Evolutionary conservation across 1,139 yeast genomes (phyloP).

Genomic region (Nakaseomyces bracarensis): DNA sequence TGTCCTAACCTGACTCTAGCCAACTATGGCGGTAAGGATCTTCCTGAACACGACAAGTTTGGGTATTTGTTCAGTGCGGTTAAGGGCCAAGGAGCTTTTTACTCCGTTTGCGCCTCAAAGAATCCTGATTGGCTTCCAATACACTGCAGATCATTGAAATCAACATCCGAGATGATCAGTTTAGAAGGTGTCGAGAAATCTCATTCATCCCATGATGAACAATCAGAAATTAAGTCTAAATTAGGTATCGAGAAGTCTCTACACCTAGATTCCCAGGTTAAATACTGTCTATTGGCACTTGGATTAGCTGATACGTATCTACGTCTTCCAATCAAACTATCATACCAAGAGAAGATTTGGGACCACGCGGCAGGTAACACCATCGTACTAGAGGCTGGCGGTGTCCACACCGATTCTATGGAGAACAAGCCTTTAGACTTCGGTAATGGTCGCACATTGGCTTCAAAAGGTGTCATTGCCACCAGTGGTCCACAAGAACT

Average conservation of each 20-base stretch:
- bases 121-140: constrained; percentile 30
- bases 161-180: constrained; percentile 46
- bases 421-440: constrained; percentile 67
- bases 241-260: constrained; percentile 50
- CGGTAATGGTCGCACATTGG: constrained; percentile 74
- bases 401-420: constrained; percentile 73
- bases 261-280: constrained; percentile 90
- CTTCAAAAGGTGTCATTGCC: constrained; percentile 88
- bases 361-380: constrained; percentile 97
- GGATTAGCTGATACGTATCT: constrained; percentile 91
- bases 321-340: constrained; percentile 69
- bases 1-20: constrained; percentile 65
- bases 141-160: constrained; percentile 35
- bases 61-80: constrained; percentile 57
- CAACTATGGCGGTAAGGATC: constrained; percentile 29
- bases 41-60: constrained; percentile 18
- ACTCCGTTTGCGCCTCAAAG: constrained; percentile 38
- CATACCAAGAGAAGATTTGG: constrained; percentile 92
- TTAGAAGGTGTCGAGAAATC: constrained; percentile 92
- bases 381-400: constrained; percentile 84
- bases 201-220: constrained; percentile 90
- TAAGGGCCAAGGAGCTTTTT: constrained; percentile 64
- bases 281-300: constrained; percentile 81
- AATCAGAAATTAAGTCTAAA: constrained; percentile 56
- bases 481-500: constrained; percentile 48